These are phyloP conservation scores for Linderina pennispora DNA, from an alignment of 192 early-diverging fungal species.

Conservation along the genomic window DNA sequence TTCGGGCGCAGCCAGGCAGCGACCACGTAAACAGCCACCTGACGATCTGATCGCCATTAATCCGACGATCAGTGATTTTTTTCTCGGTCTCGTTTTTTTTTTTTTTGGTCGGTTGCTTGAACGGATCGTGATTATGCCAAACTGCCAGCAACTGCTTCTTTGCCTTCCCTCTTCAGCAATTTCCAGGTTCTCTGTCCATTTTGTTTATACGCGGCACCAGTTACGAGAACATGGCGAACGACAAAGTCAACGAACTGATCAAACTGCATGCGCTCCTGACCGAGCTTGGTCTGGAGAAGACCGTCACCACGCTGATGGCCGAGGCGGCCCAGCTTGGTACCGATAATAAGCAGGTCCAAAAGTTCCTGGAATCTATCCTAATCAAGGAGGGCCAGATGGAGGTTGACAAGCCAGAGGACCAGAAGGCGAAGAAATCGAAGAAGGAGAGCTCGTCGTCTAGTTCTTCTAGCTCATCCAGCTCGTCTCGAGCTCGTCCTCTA, in stretches of 20 bases:
- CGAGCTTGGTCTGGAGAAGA: constrained; percentile 26
- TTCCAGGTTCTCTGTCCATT: too few relatives aligned
- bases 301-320: constrained; percentile 18
- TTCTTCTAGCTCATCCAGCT: constrained; percentile 12
- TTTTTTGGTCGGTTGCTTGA: too few relatives aligned
- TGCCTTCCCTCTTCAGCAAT: too few relatives aligned
- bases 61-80: too few relatives aligned
- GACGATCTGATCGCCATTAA: too few relatives aligned
- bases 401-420: constrained; percentile 1
- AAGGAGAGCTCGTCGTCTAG: constrained; percentile 1
- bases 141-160: too few relatives aligned
- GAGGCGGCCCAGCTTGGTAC: constrained; percentile 32
- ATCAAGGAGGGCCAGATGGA: background rate
- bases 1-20: too few relatives aligned
- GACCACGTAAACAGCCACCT: too few relatives aligned
- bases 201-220: too few relatives aligned
- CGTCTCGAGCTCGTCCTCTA: background rate
- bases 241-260: constrained; percentile 11
- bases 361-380: constrained; percentile 19
- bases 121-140: too few relatives aligned
- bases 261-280: constrained; percentile 24
- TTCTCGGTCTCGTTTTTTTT: too few relatives aligned
- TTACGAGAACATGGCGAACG: background rate
- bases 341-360: constrained; percentile 15
- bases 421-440: constrained; percentile 5